phyloP scores from a whole-genome alignment of 2,329 filamentous ascomycete genomes.

The Venturiaceae sp. region DNA sequence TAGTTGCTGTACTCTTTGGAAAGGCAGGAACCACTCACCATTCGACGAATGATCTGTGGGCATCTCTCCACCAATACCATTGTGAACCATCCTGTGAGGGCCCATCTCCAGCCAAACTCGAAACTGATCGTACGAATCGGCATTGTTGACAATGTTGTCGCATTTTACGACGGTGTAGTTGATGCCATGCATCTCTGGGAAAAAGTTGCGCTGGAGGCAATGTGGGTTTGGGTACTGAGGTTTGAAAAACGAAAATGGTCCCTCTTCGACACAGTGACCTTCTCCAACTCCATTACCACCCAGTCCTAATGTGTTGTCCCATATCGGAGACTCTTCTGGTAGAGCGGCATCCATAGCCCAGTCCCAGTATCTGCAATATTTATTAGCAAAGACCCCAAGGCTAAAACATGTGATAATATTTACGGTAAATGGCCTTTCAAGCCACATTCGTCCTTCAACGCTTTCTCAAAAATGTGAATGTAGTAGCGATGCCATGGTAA shows the following conservation, averaged over 20 bases:
- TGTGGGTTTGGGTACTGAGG: neutral
- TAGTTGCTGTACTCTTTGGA: neutral
- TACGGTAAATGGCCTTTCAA: constrained; percentile 23
- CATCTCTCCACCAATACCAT: constrained; percentile 1
- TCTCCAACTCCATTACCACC: neutral
- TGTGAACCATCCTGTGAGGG: neutral
- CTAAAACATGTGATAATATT: neutral
- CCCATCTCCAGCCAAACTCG: neutral
- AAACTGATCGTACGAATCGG: neutral
- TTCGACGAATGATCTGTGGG: neutral
- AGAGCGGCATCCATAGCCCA: neutral
- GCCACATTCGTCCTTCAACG: constrained; percentile 30
- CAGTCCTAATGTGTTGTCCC: neutral
- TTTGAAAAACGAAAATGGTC: neutral
- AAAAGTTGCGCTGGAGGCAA: constrained; percentile 1
- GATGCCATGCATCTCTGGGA: neutral
- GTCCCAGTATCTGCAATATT: neutral
- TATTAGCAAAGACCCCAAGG: neutral
- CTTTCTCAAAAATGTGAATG: constrained; percentile 31
- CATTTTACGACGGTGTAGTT: neutral
- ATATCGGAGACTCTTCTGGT: neutral
- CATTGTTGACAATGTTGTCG: neutral
- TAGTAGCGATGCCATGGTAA: constrained; percentile 35
- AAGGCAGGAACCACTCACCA: neutral
- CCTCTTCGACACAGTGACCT: neutral